A percentile compares a stretch with the other conserved stretches of the same genome.
Evolutionary conservation across 1,139 yeast species (phyloP).

Genomic region (Kodamaea anthophila): DNA sequence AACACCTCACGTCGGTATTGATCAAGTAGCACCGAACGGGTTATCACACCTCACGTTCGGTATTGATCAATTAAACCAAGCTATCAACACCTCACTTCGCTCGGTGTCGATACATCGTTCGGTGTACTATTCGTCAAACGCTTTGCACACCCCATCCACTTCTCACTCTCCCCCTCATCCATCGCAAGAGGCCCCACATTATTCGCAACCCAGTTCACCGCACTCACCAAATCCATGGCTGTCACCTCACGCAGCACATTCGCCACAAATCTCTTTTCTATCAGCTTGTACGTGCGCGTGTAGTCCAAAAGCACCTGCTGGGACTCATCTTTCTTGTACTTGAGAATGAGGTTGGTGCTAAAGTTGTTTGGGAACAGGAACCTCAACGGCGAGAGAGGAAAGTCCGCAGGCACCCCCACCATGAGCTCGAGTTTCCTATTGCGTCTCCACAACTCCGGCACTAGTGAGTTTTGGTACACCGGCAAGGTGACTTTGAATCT

Average conservation of each 20-base stretch:
- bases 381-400: conserved; percentile 11
- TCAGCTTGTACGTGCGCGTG: conserved; percentile 14
- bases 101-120: too few relatives aligned
- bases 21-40: too few relatives aligned
- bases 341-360: conserved; percentile 19
- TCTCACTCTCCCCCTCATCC: conserved; percentile 12
- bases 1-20: too few relatives aligned
- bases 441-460: conserved; percentile 13
- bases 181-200: conserved; percentile 22
- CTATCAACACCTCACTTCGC: too few relatives aligned
- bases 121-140: too few relatives aligned
- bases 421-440: conserved; percentile 13
- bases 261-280: conserved; percentile 20
- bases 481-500: conserved; percentile 21
- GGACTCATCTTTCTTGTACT: conserved; percentile 11
- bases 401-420: conserved; percentile 14
- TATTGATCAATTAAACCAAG: too few relatives aligned
- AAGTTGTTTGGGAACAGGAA: conserved; percentile 21
- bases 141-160: too few relatives aligned
- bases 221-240: conserved; percentile 16
- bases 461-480: conserved; percentile 6
- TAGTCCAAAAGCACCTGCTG: conserved; percentile 12
- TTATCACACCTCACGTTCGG: too few relatives aligned
- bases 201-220: conserved; percentile 26
- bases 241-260: conserved; percentile 12